Evolutionary conservation across 768 basidiomycete species (phyloP).

Genomic region (Russula emetica): DNA sequence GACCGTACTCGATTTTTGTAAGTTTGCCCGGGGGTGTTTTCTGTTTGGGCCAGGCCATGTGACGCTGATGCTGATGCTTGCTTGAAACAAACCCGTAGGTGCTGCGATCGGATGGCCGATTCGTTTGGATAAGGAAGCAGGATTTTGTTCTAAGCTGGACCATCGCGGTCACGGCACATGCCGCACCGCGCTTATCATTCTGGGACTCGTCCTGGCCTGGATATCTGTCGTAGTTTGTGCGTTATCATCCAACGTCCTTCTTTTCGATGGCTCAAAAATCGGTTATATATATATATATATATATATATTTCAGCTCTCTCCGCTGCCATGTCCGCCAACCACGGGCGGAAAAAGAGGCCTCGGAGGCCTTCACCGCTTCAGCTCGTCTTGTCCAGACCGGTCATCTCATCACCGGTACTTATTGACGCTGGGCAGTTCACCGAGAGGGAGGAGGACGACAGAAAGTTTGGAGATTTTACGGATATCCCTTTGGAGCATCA

Average conservation of each 20-base stretch:
- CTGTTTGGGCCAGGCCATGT: no score
- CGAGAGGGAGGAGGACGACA: background rate
- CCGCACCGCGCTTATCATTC: constrained; percentile 2
- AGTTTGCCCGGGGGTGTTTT: background rate
- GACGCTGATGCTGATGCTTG: no score
- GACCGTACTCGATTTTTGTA: constrained; percentile 10
- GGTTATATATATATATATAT: no score
- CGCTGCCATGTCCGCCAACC: constrained; percentile 5
- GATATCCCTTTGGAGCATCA: background rate
- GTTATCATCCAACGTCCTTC: background rate
- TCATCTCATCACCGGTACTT: constrained; percentile 9
- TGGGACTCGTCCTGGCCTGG: constrained; percentile 15
- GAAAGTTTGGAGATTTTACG: background rate
- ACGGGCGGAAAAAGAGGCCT: background rate
- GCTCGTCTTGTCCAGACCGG: background rate
- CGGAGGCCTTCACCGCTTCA: constrained; percentile 10
- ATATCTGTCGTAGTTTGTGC: constrained; percentile 3
- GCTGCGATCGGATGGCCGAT: constrained; percentile 17
- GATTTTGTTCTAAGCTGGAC: background rate
- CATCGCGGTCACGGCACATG: background rate
- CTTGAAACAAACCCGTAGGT: background rate
- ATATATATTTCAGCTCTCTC: constrained; percentile 1
- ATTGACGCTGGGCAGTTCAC: constrained; percentile 12
- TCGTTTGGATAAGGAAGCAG: constrained; percentile 1
- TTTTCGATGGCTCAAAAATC: background rate